phyloP scores from a whole-genome alignment of 2,329 filamentous ascomycete species.

The Emergomyces orientalis region DNA sequence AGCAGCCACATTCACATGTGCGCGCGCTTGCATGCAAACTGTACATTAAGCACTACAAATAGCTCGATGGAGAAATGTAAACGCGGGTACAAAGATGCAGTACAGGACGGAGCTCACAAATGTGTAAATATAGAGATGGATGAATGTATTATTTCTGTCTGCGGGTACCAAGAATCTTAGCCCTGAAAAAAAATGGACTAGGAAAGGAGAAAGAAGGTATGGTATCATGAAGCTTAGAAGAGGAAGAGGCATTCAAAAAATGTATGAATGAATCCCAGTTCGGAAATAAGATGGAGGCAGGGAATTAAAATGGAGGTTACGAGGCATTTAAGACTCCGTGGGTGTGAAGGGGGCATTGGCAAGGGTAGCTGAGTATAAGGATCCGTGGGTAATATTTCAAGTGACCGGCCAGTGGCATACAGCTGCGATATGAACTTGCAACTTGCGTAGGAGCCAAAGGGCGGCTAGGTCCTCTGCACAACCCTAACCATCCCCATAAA shows the following conservation, averaged over 20 bases:
- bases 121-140: background rate
- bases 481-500: slow-evolving; percentile 24
- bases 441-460: background rate
- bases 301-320: background rate
- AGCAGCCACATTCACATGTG: background rate
- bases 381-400: background rate
- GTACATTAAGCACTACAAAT: background rate
- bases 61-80: background rate
- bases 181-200: background rate
- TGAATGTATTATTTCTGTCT: background rate
- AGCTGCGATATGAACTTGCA: background rate
- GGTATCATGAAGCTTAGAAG: slow-evolving; percentile 3
- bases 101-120: background rate
- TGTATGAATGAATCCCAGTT: background rate
- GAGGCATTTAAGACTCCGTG: background rate
- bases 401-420: background rate
- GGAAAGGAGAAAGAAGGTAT: background rate
- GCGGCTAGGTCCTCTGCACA: background rate
- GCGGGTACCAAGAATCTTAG: background rate
- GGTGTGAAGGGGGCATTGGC: background rate
- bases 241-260: background rate
- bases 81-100: background rate
- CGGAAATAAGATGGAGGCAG: background rate
- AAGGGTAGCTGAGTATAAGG: background rate
- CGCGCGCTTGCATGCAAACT: background rate